Conservation (phyloP, 2,329 filamentous ascomycete genomes). For the Passalora sequoiae region DNA sequence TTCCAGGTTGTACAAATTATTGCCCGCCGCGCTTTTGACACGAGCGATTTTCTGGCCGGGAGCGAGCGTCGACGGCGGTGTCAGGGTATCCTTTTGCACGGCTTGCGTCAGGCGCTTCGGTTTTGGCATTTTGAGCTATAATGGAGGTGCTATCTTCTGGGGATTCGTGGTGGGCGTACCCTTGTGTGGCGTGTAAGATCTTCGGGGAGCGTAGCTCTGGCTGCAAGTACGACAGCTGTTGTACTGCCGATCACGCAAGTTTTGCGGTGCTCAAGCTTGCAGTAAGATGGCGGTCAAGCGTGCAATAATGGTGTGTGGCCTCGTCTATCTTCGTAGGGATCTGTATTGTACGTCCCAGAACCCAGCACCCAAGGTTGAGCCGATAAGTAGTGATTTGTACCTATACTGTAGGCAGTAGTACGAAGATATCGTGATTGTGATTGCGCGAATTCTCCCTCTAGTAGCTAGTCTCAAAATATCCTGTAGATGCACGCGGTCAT, state of each 20-base stretch:
- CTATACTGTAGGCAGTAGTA: neutral
- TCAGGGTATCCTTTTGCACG: conserved; percentile 66
- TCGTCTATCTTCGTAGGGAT: neutral
- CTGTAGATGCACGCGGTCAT: neutral
- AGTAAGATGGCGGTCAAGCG: conserved; percentile 4
- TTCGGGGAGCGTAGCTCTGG: neutral
- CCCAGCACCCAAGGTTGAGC: neutral
- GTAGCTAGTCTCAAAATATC: neutral
- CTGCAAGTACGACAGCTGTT: conserved; percentile 1
- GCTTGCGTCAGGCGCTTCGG: conserved; percentile 73
- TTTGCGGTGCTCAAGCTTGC: no score
- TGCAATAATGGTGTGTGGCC: conserved; percentile 1
- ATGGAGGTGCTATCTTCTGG: neutral
- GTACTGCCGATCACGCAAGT: conserved; percentile 1
- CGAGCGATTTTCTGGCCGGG: conserved; percentile 63
- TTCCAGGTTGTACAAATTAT: conserved; percentile 79
- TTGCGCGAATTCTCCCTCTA: no score
- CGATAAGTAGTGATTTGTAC: neutral
- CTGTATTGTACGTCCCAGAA: neutral
- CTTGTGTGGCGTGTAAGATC: neutral
- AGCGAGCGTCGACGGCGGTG: conserved; percentile 51
- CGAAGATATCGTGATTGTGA: no score
- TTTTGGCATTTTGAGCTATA: conserved; percentile 62
- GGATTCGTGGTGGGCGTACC: neutral
- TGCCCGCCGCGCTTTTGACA: conserved; percentile 76